Evolutionary conservation across 179 eudicot genomes (phyloP).

Genomic region (Silene noctiflora): DNA sequence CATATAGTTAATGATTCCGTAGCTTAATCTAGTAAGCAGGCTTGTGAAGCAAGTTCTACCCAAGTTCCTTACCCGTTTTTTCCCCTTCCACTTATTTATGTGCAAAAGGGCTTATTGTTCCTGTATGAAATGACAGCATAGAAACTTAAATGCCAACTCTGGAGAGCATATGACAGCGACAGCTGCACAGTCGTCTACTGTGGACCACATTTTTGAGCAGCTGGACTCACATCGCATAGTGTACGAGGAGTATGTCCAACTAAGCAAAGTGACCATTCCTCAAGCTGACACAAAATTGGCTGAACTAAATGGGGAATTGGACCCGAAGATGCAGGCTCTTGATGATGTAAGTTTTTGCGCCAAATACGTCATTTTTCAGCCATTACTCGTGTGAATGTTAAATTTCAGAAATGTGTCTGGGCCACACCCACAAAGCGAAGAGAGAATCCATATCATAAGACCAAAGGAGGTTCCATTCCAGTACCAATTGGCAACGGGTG

Average conservation of each 20-base stretch:
- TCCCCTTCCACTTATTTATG: neutral
- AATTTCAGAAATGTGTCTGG: too few relatives aligned
- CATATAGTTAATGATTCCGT: neutral
- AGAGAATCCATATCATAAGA: too few relatives aligned
- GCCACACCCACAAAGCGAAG: too few relatives aligned
- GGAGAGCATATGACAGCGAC: slow-evolving; percentile 47
- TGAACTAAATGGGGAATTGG: slow-evolving; percentile 74
- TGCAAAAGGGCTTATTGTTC: neutral
- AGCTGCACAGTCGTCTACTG: slow-evolving; percentile 45
- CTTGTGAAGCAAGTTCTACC: neutral
- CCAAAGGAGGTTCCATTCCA: too few relatives aligned
- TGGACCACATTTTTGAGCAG: slow-evolving; percentile 74
- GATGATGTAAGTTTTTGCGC: slow-evolving; percentile 76
- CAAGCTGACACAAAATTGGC: slow-evolving; percentile 54
- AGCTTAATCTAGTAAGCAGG: neutral
- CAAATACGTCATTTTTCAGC: slow-evolving; percentile 18
- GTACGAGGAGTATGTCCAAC: slow-evolving; percentile 77
- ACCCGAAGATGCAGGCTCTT: slow-evolving; percentile 62
- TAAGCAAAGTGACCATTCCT: slow-evolving; percentile 65
- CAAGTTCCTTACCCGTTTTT: neutral
- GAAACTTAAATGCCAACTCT: slow-evolving; percentile 45
- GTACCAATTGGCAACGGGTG: too few relatives aligned
- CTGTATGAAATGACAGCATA: slow-evolving; percentile 55
- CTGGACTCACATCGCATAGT: slow-evolving; percentile 69
- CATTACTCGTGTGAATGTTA: neutral